Evolutionary conservation across 1,139 yeast species (phyloP).

Genomic region (Taphrina confusa): DNA sequence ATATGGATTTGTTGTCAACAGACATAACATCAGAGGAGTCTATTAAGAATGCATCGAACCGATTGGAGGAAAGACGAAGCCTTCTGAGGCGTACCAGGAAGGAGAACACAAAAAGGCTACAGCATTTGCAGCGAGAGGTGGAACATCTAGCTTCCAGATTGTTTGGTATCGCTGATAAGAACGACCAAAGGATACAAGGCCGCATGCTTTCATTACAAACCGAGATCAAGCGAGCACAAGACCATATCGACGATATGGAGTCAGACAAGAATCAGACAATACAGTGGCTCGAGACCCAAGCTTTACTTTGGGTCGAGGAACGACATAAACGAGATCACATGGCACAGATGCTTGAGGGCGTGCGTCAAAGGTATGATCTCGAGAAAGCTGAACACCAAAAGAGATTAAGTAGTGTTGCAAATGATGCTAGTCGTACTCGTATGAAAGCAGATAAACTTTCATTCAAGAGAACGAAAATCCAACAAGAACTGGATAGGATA

Average conservation of each 20-base stretch:
- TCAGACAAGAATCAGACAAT: not conserved
- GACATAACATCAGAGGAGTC: slow-evolving; percentile 26
- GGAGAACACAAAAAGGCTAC: slow-evolving; percentile 27
- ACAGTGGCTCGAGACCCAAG: not conserved
- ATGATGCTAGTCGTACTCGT: slow-evolving; percentile 11
- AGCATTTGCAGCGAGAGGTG: slow-evolving; percentile 26
- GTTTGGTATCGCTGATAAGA: slow-evolving; percentile 19
- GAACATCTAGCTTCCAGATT: slow-evolving; percentile 10
- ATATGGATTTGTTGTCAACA: slow-evolving; percentile 20
- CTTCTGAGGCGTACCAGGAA: slow-evolving; percentile 23
- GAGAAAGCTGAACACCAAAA: slow-evolving; percentile 9
- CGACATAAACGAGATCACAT: slow-evolving; percentile 4
- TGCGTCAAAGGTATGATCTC: slow-evolving; percentile 3
- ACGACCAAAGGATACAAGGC: slow-evolving; percentile 25
- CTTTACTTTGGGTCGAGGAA: slow-evolving; percentile 6
- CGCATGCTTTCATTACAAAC: slow-evolving; percentile 29
- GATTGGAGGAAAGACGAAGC: slow-evolving; percentile 13
- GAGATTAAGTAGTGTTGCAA: slow-evolving; percentile 5
- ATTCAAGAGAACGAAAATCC: slow-evolving; percentile 26
- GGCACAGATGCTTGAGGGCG: slow-evolving; percentile 7
- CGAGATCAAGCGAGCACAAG: slow-evolving; percentile 29
- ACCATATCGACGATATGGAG: slow-evolving; percentile 31
- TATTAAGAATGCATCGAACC: slow-evolving; percentile 11
- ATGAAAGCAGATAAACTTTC: slow-evolving; percentile 32
- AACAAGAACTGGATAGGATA: slow-evolving; percentile 25